A percentile compares a stretch with the other conserved stretches of the same genome.
These are phyloP conservation scores for Bretschneidera sinensis DNA, from an alignment of 345 rosid species.

Conservation along the genomic window DNA sequence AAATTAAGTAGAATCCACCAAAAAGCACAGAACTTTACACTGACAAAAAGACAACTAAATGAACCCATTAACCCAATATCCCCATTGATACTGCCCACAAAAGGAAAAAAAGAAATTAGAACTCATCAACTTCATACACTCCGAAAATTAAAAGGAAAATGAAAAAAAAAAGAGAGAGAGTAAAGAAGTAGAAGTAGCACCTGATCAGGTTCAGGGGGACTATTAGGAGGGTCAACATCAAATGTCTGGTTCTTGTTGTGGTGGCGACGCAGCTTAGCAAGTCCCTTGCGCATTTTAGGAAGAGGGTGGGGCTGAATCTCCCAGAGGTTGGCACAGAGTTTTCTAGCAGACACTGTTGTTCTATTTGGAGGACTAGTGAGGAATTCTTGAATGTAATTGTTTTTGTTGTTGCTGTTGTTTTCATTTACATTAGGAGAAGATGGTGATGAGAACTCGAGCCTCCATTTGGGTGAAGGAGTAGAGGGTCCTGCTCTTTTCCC, in stretches of 20 bases:
- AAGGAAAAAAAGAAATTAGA: too few relatives aligned
- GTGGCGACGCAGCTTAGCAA: constrained; percentile 15
- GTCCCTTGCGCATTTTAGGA: constrained; percentile 17
- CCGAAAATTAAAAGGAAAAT: not conserved
- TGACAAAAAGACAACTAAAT: too few relatives aligned
- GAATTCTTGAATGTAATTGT: constrained; percentile 29
- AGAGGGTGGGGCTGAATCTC: constrained; percentile 52
- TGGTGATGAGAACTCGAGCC: constrained; percentile 42
- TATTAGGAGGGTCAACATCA: constrained; percentile 13
- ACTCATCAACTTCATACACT: not conserved
- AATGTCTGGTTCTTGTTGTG: not conserved
- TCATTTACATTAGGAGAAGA: constrained; percentile 20
- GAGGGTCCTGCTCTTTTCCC: constrained; percentile 70
- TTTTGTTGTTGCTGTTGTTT: not conserved
- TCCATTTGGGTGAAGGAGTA: constrained; percentile 92
- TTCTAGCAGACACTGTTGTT: constrained; percentile 54
- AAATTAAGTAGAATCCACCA: too few relatives aligned
- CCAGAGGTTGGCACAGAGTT: constrained; percentile 80
- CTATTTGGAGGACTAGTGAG: constrained; percentile 18
- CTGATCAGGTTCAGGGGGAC: constrained; percentile 33
- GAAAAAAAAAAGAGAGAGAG: too few relatives aligned
- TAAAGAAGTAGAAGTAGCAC: constrained; percentile 18
- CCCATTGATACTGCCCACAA: not conserved
- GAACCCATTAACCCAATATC: not conserved
- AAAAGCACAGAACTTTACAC: too few relatives aligned